A percentile compares a stretch with the other conserved stretches of the same genome.
phyloP scores from a whole-genome alignment of 306 rosid genomes.

The Inga oerstediana region DNA sequence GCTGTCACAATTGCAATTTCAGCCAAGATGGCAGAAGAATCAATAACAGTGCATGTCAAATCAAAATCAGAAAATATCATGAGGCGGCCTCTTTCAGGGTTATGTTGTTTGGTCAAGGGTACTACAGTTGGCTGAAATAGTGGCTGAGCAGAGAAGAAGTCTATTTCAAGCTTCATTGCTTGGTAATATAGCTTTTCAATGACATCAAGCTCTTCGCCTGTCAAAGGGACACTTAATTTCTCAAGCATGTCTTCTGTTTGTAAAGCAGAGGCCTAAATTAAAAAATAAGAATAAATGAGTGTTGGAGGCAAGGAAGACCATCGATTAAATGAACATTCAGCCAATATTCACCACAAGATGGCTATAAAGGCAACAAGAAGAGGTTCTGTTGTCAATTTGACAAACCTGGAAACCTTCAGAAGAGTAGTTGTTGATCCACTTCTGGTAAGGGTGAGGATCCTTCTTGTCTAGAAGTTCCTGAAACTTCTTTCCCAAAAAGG shows the following conservation, averaged over 20 bases:
- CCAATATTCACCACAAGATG: constrained; percentile 31
- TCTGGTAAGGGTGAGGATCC: constrained; percentile 72
- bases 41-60: constrained; percentile 93
- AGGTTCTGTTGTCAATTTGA: constrained; percentile 38
- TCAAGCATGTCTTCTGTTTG: constrained; percentile 95
- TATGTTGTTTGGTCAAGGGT: constrained; percentile 77
- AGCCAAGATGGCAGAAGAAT: constrained; percentile 96
- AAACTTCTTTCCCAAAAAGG: constrained; percentile 80
- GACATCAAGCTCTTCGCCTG: constrained; percentile 96
- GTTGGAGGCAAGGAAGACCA: constrained; percentile 40
- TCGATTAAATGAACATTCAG: constrained; percentile 40
- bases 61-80: constrained; percentile 91
- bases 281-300: constrained; percentile 60
- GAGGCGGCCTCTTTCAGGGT: constrained; percentile 65
- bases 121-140: constrained; percentile 77
- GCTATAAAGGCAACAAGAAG: constrained; percentile 39
- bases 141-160: constrained; percentile 83
- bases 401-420: constrained; percentile 86
- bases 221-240: constrained; percentile 90
- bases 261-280: constrained; percentile 79
- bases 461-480: constrained; percentile 46
- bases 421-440: constrained; percentile 86
- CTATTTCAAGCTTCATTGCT: constrained; percentile 94
- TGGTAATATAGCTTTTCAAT: constrained; percentile 94
- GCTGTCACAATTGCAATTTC: constrained; percentile 94